These are phyloP conservation scores for Erucastrum elatum DNA, from an alignment of 345 rosid genomes.

Conservation along the genomic window DNA sequence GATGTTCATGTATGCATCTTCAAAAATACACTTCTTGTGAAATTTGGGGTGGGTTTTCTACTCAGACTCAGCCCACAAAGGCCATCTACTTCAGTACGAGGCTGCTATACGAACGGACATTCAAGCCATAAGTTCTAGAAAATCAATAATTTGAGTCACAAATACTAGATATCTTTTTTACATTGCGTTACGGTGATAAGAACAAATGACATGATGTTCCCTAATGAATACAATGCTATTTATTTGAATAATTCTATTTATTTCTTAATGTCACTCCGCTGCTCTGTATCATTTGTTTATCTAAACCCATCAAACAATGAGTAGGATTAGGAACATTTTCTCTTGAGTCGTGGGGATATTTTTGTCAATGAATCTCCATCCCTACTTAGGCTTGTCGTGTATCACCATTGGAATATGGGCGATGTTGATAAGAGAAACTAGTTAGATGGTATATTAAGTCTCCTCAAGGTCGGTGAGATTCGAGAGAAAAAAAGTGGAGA, in stretches of 20 bases:
- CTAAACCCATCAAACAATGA: not conserved
- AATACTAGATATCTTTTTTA: too few species aligned
- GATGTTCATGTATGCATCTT: not conserved
- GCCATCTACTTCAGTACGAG: not conserved
- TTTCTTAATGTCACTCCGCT: not conserved
- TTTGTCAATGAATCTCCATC: not conserved
- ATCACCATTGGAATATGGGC: constrained; percentile 13
- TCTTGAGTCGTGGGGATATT: not conserved
- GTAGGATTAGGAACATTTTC: not conserved
- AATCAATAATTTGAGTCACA: too few species aligned
- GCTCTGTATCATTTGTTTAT: not conserved
- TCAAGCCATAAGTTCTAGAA: not conserved
- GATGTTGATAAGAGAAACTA: constrained; percentile 18
- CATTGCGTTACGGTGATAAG: not conserved
- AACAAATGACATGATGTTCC: not conserved
- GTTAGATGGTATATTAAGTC: constrained; percentile 14
- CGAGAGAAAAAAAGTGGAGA: constrained; percentile 27
- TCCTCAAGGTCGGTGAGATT: constrained; percentile 35
- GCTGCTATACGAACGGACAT: not conserved
- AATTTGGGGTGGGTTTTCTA: not conserved
- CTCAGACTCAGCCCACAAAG: not conserved
- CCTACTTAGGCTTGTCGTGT: not conserved
- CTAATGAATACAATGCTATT: not conserved
- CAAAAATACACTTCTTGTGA: not conserved
- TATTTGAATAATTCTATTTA: not conserved